Base-by-base conservation (phyloP, 208 protist species). In the Leishmania gerbilli region DNA sequence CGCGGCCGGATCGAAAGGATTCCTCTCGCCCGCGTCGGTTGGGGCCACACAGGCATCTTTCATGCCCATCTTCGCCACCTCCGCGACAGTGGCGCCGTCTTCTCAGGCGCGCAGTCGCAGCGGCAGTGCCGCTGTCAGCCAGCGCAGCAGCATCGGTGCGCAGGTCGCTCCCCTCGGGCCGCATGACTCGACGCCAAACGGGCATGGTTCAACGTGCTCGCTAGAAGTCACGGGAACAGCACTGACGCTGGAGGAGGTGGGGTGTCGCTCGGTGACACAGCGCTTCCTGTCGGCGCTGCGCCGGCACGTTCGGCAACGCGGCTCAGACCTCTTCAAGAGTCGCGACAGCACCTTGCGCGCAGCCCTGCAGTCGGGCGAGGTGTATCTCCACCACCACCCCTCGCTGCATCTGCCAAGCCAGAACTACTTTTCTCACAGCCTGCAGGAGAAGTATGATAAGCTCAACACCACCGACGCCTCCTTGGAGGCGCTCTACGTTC, bases 401-500 rank as follows among this genome's bases (percentile, higher is more conserved):
- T 55, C 77, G 2, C 58, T 24, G n/a, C 65, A 40, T 34, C 68
- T 80, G 68, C 78, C 78, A 6, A 76, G 53, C 15, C 84, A 84
- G 55, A 77, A 87, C 49, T 55, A 72, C 69, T 72, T 83, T 60
- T 83, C 83, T 5, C 83, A 84, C 55, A 74, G 74, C 7, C 80
- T 64, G 49, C 77, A 88, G 60, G 42, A 69, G 51, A 68, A 78
- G 56, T 86, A 87, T 69, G 67, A 83, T 47, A 53, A 81, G 72
- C n/a, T 74, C 67, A 74, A 92, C 80, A 84, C 87, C 53, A 95
- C 91, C 1, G 64, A 84, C 15, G 62, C 78, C 71, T 85, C 84
- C 64, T 82, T 96, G 31, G 82, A 86, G n/a, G 76, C 31, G 17
- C 91, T 96, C 42, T 92, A 90, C 85, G 74, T 69, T 9, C 84